These are phyloP conservation scores for Luffa acutangula DNA, from an alignment of 306 rosid species.

Conservation along the genomic window DNA sequence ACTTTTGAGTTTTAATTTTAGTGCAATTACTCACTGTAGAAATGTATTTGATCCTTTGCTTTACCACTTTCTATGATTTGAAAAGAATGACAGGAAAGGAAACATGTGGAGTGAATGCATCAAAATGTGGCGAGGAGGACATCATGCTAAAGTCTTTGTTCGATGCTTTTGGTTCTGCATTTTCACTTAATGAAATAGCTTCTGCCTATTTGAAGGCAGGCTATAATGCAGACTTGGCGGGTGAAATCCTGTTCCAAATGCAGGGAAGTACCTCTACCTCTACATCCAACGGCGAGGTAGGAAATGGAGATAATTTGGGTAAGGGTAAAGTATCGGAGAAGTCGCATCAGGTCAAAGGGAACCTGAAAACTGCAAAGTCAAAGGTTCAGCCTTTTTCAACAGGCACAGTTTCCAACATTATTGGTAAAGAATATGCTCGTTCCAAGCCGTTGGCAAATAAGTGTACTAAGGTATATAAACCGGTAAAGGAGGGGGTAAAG, in stretches of 20 bases:
- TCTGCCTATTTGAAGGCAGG: constrained; percentile 65
- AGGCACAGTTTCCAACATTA: constrained; percentile 55
- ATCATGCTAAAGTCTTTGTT: constrained; percentile 43
- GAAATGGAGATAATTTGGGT: constrained; percentile 20
- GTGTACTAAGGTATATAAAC: constrained; percentile 22
- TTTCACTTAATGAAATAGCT: constrained; percentile 62
- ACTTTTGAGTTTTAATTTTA: not conserved
- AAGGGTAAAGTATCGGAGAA: constrained; percentile 15
- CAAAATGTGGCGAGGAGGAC: constrained; percentile 33
- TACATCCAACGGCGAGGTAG: constrained; percentile 18
- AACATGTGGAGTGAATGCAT: constrained; percentile 23
- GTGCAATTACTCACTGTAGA: not conserved
- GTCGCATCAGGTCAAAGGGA: constrained; percentile 22
- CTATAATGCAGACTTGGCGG: constrained; percentile 44
- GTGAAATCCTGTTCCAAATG: constrained; percentile 41
- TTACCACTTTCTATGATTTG: constrained; percentile 8
- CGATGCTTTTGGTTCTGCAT: constrained; percentile 55
- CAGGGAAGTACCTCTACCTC: constrained; percentile 27
- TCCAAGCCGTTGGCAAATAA: constrained; percentile 27
- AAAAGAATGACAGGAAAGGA: constrained; percentile 32
- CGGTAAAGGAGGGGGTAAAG: constrained; percentile 38
- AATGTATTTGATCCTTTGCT: not conserved
- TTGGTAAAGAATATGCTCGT: constrained; percentile 41
- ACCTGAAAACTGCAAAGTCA: constrained; percentile 13
- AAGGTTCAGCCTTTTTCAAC: constrained; percentile 41